Base-by-base conservation (phyloP, 257 asterid species). In the Primulina eburnea region DNA sequence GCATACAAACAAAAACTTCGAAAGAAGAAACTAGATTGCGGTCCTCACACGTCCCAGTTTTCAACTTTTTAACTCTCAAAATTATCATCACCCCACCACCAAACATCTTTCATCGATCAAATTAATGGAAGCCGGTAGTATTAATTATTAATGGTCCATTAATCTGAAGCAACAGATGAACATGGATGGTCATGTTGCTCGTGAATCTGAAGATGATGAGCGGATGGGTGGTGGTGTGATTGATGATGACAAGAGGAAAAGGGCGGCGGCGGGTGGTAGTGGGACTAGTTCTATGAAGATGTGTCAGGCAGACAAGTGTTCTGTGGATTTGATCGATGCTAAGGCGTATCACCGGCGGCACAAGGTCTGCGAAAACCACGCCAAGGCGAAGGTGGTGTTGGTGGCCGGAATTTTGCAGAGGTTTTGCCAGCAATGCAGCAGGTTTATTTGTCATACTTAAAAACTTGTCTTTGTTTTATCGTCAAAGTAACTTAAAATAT, bases 391-490 rank as follows among this genome's bases (percentile, higher is more conserved):
- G 72, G 78, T 67, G 33, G 96, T 78, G 55, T 16, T 81, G 26
- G 86, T 90, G n/a, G 92, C 82, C 74, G 96, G 96, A 78, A 73
- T 79, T 80, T 85, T 84, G 34, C 96, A 89, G 80, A 79, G 95
- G 59, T 89, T 89, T 64, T 89, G 94, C 76, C 96, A 90, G 79
- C 96, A 88, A 84, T 90, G 95, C 80, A 90, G 96, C 92, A 86
- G 95, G 96, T 85, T 55, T 28, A 2, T 28, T 28, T 56, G 60
- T 50, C 18, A 43, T 43, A 38, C 64, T 12, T 38, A 11, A 1
- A 34, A 1, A 34, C 2, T 9, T 35, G 29, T 16, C 34, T n/a
- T 14, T n/a, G 5, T 71, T 71, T 60, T 6, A 5, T 14, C 5
- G 60, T 65, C 53, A 12, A 32, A 20, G 4, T 33, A 11, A 32